Evolutionary conservation across 2,329 filamentous ascomycete genomes (phyloP), one percentile per base, ranked within the genome.

Genomic region (Knufia fluminis): DNA sequence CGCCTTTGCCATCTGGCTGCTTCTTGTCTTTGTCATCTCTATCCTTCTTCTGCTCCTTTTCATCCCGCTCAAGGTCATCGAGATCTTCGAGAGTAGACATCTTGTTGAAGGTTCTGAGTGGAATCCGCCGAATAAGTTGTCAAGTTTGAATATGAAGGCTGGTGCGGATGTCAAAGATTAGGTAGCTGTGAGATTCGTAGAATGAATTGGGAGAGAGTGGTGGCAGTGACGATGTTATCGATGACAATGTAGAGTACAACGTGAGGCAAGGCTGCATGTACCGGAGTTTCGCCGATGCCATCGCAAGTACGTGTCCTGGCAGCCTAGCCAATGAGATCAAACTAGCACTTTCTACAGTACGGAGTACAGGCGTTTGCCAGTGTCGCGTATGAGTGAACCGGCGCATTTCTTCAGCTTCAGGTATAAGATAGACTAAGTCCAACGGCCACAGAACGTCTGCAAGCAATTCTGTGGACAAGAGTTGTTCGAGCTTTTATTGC

Each of bases 61-160:
- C 79, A 62, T 83, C 80, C 69, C 83, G 84, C 74, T 92, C 85
- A 67, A 94, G 77, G 68, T 90, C 86, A 66, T 94, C 87, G 65
- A 94, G 84, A 73, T 94, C 88, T 74, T 94, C 88, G 63, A 94
- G 82, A 60, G 86, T 92, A 60, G 88, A 89, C 88, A 94, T 94
- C 66, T 56, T 75, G 65, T 61, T 23, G 26, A 32, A 16, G 24
- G 42, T 41, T 28, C 23, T n/a, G 4, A 36, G 6, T 4, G 33
- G n/a, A 4, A 36, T 7, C 4, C 33, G 33, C 7, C n/a, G 33
- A 36, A 17, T 14, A 31, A 31, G 28, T 7, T 14, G 28, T 14
- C 7, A 31, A 31, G n/a, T n/a, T n/a, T n/a, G n/a, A n/a, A n/a
- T n/a, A n/a, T n/a, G n/a, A n/a, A n/a, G n/a, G n/a, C n/a, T n/a